phyloP scores from a whole-genome alignment of 2,329 filamentous ascomycete genomes.

The Xylaria multiplex region DNA sequence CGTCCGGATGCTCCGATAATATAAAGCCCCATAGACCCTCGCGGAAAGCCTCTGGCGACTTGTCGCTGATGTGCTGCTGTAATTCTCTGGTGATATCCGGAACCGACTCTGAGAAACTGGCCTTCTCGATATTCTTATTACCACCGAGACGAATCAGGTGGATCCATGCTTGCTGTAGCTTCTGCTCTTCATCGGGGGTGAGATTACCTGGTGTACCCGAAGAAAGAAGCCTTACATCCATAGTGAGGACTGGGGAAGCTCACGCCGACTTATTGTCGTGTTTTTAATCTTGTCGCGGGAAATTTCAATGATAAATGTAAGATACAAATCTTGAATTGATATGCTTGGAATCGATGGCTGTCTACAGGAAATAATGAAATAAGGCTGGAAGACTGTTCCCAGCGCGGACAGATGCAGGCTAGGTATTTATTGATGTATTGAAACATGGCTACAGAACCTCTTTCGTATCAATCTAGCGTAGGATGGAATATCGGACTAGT shows the following conservation, averaged over 20 bases:
- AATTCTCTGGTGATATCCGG: slow-evolving; percentile 20
- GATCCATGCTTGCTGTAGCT: slow-evolving; percentile 34
- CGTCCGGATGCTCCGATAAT: slow-evolving; percentile 32
- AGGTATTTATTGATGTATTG: background rate
- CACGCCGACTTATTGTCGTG: background rate
- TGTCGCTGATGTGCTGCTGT: slow-evolving; percentile 1
- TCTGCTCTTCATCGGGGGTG: slow-evolving; percentile 28
- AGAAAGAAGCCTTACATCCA: slow-evolving; percentile 4
- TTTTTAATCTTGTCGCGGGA: background rate
- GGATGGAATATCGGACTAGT: background rate
- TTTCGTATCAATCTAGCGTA: background rate
- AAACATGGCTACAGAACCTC: background rate
- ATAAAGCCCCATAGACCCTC: slow-evolving; percentile 29
- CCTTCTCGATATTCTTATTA: background rate
- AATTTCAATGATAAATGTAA: background rate
- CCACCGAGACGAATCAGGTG: slow-evolving; percentile 36
- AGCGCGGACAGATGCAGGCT: background rate
- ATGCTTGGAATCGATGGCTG: background rate
- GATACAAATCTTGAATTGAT: background rate
- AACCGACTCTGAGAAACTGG: background rate
- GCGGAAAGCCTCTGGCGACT: slow-evolving; percentile 21
- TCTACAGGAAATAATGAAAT: background rate
- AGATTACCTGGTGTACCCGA: slow-evolving; percentile 26
- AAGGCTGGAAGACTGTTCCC: background rate
- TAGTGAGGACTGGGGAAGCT: background rate